Conservation (phyloP, 2,329 filamentous ascomycete species). For the Gliomastix tumulicola region DNA sequence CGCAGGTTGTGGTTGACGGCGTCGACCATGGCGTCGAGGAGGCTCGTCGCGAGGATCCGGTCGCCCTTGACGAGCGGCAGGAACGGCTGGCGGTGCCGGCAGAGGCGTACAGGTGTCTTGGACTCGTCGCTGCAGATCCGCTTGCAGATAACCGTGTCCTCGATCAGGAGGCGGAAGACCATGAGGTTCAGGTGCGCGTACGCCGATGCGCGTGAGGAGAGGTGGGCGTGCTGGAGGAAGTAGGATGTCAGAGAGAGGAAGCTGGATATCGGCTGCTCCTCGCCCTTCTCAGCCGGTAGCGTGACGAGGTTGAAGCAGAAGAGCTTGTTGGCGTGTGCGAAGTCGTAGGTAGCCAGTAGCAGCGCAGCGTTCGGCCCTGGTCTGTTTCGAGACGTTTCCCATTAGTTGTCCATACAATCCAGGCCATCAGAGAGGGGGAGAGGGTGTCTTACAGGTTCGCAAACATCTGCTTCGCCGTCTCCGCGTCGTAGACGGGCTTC, state of each 20-base stretch:
- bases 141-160: slow-evolving; percentile 78
- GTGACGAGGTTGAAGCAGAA: slow-evolving; percentile 83
- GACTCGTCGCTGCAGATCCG: slow-evolving; percentile 74
- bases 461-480: slow-evolving; percentile 79
- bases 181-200: slow-evolving; percentile 85
- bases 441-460: slow-evolving; percentile 64
- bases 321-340: slow-evolving; percentile 87
- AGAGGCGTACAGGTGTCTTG: slow-evolving; percentile 70
- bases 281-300: slow-evolving; percentile 51
- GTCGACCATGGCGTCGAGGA: slow-evolving; percentile 84
- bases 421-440: background rate
- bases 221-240: slow-evolving; percentile 85
- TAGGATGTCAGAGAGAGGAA: slow-evolving; percentile 90
- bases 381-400: slow-evolving; percentile 39
- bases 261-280: slow-evolving; percentile 68
- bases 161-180: slow-evolving; percentile 77
- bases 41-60: slow-evolving; percentile 64
- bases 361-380: slow-evolving; percentile 74
- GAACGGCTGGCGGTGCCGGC: slow-evolving; percentile 81
- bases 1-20: slow-evolving; percentile 91
- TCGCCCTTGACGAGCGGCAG: slow-evolving; percentile 69
- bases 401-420: background rate
- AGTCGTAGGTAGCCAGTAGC: slow-evolving; percentile 84
- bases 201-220: slow-evolving; percentile 67
- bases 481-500: slow-evolving; percentile 56